Conservation (phyloP, 345 rosid genomes). For the Clarkia xantiana region DNA sequence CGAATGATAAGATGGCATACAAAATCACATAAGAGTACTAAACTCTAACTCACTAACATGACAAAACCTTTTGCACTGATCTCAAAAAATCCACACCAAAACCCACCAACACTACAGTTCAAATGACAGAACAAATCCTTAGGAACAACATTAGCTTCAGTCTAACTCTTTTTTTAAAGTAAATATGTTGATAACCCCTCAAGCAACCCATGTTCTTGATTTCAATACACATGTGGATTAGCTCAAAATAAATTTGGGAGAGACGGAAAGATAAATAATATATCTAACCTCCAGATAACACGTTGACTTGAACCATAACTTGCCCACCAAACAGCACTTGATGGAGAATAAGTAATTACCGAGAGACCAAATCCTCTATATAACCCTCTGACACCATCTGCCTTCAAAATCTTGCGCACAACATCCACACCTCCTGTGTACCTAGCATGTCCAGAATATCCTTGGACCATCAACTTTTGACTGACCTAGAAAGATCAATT, state of each 20-base stretch:
- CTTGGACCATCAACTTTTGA: slow-evolving; percentile 98
- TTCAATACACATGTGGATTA: neutral
- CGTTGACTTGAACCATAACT: slow-evolving; percentile 96
- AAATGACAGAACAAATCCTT: no score
- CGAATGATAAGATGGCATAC: slow-evolving; percentile 15
- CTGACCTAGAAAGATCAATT: slow-evolving; percentile 46
- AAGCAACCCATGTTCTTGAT: no score
- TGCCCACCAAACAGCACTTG: slow-evolving; percentile 99
- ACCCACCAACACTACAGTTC: no score
- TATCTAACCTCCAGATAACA: slow-evolving; percentile 69
- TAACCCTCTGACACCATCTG: slow-evolving; percentile 75
- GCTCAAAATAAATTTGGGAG: neutral
- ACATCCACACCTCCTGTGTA: slow-evolving; percentile 92
- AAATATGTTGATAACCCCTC: no score
- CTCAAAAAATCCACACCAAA: neutral
- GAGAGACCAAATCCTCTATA: slow-evolving; percentile 95
- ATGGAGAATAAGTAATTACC: slow-evolving; percentile 86
- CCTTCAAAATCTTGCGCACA: slow-evolving; percentile 57
- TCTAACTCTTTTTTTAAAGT: no score
- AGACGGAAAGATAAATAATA: neutral
- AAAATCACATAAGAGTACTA: neutral
- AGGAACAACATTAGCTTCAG: no score
- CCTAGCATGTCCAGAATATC: slow-evolving; percentile 77
- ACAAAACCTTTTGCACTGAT: neutral
- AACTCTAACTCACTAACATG: neutral